Percentiles rank a stretch among this genome's conserved stretches.
These are phyloP conservation scores for Xylariales sp. DNA, from an alignment of 2,329 filamentous ascomycete genomes.

Conservation along the genomic window DNA sequence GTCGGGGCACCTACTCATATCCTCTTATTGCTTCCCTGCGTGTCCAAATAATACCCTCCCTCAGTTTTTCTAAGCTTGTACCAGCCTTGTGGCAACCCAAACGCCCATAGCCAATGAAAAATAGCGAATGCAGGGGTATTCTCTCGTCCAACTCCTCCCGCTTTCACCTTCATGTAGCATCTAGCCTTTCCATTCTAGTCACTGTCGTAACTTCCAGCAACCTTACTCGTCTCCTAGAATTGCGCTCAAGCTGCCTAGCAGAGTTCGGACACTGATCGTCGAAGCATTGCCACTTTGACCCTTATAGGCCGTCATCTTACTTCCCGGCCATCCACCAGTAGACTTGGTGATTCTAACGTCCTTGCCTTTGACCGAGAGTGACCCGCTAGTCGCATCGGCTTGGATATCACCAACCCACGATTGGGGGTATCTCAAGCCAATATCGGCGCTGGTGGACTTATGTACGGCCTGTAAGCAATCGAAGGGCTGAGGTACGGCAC, in stretches of 20 bases:
- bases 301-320: conserved; percentile 34
- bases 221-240: conserved; percentile 18
- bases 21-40: too few relatives aligned
- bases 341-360: conserved; percentile 35
- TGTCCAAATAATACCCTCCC: too few relatives aligned
- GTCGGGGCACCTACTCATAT: too few relatives aligned
- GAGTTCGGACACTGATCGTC: conserved; percentile 23
- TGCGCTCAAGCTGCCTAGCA: conserved; percentile 25
- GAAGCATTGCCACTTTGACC: conserved; percentile 32
- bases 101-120: too few relatives aligned
- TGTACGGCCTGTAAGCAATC: conserved; percentile 37
- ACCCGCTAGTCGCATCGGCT: conserved; percentile 36
- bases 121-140: too few relatives aligned
- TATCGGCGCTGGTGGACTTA: conserved; percentile 37
- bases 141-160: too few relatives aligned
- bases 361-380: conserved; percentile 34
- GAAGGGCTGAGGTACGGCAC: conserved; percentile 20
- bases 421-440: conserved; percentile 40
- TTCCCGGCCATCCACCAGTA: conserved; percentile 26
- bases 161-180: too few relatives aligned
- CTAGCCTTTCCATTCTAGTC: too few relatives aligned
- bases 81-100: too few relatives aligned
- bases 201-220: too few relatives aligned
- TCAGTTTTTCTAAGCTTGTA: too few relatives aligned
- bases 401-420: conserved; percentile 44